Evolutionary conservation across 768 basidiomycete genomes (phyloP), one percentile per base, ranked within the genome.

Genomic region (Lactifluus pinguis): DNA sequence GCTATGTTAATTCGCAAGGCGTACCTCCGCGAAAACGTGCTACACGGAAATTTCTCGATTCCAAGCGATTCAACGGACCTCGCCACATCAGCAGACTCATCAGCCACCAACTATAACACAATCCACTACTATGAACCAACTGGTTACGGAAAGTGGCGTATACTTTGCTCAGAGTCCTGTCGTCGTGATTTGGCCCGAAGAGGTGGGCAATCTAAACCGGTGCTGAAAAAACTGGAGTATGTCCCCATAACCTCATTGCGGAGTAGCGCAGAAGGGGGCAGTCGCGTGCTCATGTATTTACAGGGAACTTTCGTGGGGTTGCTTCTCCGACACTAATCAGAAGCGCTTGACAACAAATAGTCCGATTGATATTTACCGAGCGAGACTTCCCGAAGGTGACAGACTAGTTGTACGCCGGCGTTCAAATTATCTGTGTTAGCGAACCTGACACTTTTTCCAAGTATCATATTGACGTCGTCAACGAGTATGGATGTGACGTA

Each of bases 281-380:
- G n/a, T n/a, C n/a, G n/a, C 11, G 6, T 30, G 17, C 29, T n/a
- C 8, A 48, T 15, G 1, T 39, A 5, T 15, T 49, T 3, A 6
- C 39, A 66, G 63, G 39, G 62, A 64, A 29, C 56, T 66, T 19
- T 64, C 62, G 10, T 36, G 21, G 11, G 63, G 63, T 0, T 57
- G 25, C 34, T 66, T 66, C 38, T 64, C 62, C 8, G n/a, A 57
- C 29, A 55, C 59, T 3, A 65, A 65, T 1, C 62, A 64, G 30
- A 63, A 41, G 42, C 41, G 39, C 3, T 36, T 65, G 30, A 56
- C 64, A 3, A 60, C 14, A 25, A 39, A 64, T 42, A 64, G 58
- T 19, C 64, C 57, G 0, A 38, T 65, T 8, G 62, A 60, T 4
- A 60, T 65, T 14, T 65, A 53, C 11, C 42, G 53, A 17, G 64